Conservation (phyloP, 768 basidiomycete genomes). For the Phanerochaete sordida region DNA sequence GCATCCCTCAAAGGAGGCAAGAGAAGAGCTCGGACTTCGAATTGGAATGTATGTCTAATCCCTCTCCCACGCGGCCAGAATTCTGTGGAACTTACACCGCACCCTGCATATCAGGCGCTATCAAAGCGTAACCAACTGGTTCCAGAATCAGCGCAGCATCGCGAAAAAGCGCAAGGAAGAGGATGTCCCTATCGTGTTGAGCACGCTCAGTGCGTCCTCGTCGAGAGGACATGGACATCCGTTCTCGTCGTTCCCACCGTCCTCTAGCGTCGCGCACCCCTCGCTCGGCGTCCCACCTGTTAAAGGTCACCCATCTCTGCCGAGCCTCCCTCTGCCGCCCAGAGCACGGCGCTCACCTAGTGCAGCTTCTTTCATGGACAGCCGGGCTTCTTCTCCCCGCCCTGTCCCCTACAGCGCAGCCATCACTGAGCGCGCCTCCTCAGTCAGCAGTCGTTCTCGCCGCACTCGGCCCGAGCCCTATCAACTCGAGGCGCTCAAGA, state of each 20-base stretch:
- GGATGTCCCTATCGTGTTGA: conserved; percentile 27
- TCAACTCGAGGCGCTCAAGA: conserved; percentile 73
- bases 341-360: conserved; percentile 36
- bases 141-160: conserved; percentile 80
- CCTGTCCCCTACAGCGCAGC: conserved; percentile 22
- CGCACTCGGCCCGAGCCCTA: conserved; percentile 77
- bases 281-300: conserved; percentile 39
- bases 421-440: conserved; percentile 11
- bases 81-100: conserved; percentile 3
- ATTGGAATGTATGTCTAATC: conserved; percentile 68
- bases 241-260: conserved; percentile 28
- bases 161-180: conserved; percentile 69
- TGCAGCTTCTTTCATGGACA: conserved; percentile 15
- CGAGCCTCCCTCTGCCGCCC: conserved; percentile 33
- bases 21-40: conserved; percentile 59
- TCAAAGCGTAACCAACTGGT: conserved; percentile 83
- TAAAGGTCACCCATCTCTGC: conserved; percentile 42
- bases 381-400: conserved; percentile 25
- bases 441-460: conserved; percentile 45
- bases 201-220: conserved; percentile 18
- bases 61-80: conserved; percentile 16
- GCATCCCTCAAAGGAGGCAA: conserved; percentile 66
- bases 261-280: conserved; percentile 25
- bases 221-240: conserved; percentile 17
- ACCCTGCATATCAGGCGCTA: conserved; percentile 52